Evolutionary conservation across 805 yeast species (phyloP), one percentile per base, ranked within the genome.

Genomic region (Suhomyces kilbournensis): DNA sequence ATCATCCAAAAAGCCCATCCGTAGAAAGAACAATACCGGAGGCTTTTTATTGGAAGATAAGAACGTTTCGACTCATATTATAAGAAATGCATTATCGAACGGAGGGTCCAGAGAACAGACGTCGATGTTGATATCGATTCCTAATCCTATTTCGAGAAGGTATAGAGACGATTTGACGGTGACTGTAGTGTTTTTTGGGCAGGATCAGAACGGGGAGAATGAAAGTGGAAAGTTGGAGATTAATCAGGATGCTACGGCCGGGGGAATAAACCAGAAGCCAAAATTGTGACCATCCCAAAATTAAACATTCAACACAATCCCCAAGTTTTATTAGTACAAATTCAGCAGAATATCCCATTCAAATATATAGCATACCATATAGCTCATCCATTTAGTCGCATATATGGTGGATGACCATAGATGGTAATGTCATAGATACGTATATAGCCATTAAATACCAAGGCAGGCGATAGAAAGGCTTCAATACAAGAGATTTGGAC

Each of bases 161-260:
- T 93, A 92, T 70, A 83, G 99, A 68, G 99, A 94, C 71, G 99
- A 94, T 68, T 77, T 94, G 65, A 92, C 98, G 0, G 97, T 92
- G 4, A 90, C 97, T 2, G 99, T 94, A 22, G 90, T 93, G 2
- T 94, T 94, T 70, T 94, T 94, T 66, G 96, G 96, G 10, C 82
- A 82, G 22, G 77, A 76, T 47, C 65, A 68, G 7, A 62, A 65
- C n/a, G 72, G 74, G 10, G 72, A 65, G 51, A 67, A 74, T 56
- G 77, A 75, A 30, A 61, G 60, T 20, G 86, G 86, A 2, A 72
- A 72, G 58, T 66, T 84, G 56, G 86, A 80, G 58, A 74, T 83
- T 56, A 84, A 84, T 60, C 61, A 72, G 22, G 75, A 70, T 19
- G 88, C 86, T 23, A 84, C 88, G 8, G 76, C 79, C 49, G 86